Evolutionary conservation across 2,329 filamentous ascomycete genomes (phyloP), one percentile per base, ranked within the genome.

Genomic region (Ophiosphaerella herpotricha): DNA sequence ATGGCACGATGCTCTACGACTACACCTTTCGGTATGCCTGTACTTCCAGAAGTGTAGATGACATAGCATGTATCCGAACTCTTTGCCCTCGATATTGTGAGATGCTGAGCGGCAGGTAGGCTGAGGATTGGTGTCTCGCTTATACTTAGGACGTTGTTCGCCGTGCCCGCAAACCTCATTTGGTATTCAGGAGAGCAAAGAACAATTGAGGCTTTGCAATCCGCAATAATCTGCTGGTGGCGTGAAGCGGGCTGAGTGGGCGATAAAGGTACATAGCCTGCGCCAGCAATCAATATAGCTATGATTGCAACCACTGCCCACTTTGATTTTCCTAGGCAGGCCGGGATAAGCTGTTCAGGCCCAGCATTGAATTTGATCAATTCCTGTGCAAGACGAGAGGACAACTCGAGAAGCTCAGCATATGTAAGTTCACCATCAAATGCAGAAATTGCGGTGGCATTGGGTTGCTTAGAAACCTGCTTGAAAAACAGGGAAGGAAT

Each of bases 291-390:
- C n/a, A 74, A 52, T 11, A 74, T 61, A 4, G 58, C 70, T 55
- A 73, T 63, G n/a, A 73, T 68, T 2, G 67, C 65, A 11, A 74
- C 71, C 12, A 73, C 60, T 6, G 71, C 67, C 68, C 67, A 74
- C 6, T 57, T 50, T 4, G 71, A 73, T 51, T 74, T 74, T 38
- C 73, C 67, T 6, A 74, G 45, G 42, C 71, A 74, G 21, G 70
- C 62, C 3, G 68, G 61, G 5, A 74, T 60, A n/a, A 73, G 55
- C 3, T 57, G 58, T 41, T 71, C 69, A 1, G 68, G 67, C 8
- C 66, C 68, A 39, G 68, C 66, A 24, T 70, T 70, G n/a, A 68
- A 48, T 34, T 49, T 49, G 3, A 67, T 52, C 12, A 74, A 60
- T 18, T 65, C 54, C 18, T 66, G 59, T 6, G 70, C 65, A 26